Percentiles rank a stretch among this genome's conserved stretches.
Evolutionary conservation across 2,329 filamentous ascomycete genomes (phyloP).

Genomic region (Xylaria sp.): DNA sequence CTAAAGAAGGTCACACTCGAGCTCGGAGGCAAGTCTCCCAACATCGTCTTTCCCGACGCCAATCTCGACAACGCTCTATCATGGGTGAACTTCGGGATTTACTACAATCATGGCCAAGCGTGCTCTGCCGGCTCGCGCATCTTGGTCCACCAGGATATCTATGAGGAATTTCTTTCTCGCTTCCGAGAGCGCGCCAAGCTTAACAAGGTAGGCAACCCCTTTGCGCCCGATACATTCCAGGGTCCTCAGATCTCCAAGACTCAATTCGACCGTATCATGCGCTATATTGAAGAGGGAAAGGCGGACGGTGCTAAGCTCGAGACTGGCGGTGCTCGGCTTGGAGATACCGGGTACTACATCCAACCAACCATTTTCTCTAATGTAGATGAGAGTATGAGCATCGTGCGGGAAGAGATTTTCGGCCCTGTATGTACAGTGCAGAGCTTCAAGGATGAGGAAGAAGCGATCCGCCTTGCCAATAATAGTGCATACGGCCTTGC

Average conservation of each 20-base stretch:
- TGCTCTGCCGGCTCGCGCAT: not conserved
- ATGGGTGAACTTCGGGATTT: not conserved
- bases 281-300: not conserved
- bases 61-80: not conserved
- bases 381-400: not conserved
- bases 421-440: not conserved
- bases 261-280: not conserved
- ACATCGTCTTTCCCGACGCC: not conserved
- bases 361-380: not conserved
- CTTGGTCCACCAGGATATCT: not conserved
- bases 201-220: not conserved
- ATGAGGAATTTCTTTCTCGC: not conserved
- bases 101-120: not conserved
- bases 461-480: not conserved
- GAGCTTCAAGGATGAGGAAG: not conserved
- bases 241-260: not conserved
- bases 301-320: not conserved
- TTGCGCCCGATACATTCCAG: not conserved
- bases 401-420: not conserved
- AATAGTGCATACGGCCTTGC: not conserved
- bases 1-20: not conserved
- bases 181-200: not conserved
- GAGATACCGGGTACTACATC: not conserved
- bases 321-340: not conserved
- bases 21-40: not conserved